Evolutionary conservation across 352 stramenopile species (phyloP).

Genomic region (Globisporangium mamillatum): DNA sequence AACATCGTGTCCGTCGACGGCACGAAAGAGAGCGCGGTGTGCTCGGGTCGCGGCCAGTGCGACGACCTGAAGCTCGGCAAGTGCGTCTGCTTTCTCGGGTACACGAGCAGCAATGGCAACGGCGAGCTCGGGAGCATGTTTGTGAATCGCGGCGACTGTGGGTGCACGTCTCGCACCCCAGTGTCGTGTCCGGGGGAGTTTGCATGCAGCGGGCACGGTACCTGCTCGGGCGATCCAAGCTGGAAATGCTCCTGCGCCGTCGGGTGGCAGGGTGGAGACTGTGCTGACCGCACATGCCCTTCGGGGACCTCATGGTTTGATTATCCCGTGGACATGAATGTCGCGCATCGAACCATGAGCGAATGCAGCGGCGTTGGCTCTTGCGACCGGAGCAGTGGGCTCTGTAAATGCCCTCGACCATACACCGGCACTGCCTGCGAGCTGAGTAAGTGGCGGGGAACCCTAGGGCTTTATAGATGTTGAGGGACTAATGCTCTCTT

Average conservation of each 20-base stretch:
- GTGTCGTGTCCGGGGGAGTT: slow-evolving; percentile 67
- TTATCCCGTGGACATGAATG: slow-evolving; percentile 51
- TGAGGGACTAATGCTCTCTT: not conserved
- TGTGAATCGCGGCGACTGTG: slow-evolving; percentile 68
- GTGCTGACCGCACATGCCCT: slow-evolving; percentile 65
- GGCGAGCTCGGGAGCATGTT: slow-evolving; percentile 38
- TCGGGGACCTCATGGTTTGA: slow-evolving; percentile 59
- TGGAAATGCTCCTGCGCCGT: slow-evolving; percentile 69
- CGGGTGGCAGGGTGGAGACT: slow-evolving; percentile 76
- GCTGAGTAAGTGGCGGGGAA: slow-evolving; percentile 37
- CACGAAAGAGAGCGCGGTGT: slow-evolving; percentile 68
- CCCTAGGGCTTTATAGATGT: not conserved
- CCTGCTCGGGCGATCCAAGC: slow-evolving; percentile 46
- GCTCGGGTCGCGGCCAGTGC: slow-evolving; percentile 63
- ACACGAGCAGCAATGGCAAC: slow-evolving; percentile 63
- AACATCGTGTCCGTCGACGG: slow-evolving; percentile 40
- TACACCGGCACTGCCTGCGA: slow-evolving; percentile 71
- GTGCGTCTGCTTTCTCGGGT: slow-evolving; percentile 61
- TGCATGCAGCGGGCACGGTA: slow-evolving; percentile 74
- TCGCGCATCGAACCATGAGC: slow-evolving; percentile 40
- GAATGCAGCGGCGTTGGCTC: slow-evolving; percentile 68
- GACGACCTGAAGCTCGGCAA: slow-evolving; percentile 54
- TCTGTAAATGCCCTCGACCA: slow-evolving; percentile 69
- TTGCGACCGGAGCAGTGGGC: slow-evolving; percentile 65
- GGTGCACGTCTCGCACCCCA: slow-evolving; percentile 48